Conservation (phyloP, 768 basidiomycete genomes). For the Pholiota molesta region DNA sequence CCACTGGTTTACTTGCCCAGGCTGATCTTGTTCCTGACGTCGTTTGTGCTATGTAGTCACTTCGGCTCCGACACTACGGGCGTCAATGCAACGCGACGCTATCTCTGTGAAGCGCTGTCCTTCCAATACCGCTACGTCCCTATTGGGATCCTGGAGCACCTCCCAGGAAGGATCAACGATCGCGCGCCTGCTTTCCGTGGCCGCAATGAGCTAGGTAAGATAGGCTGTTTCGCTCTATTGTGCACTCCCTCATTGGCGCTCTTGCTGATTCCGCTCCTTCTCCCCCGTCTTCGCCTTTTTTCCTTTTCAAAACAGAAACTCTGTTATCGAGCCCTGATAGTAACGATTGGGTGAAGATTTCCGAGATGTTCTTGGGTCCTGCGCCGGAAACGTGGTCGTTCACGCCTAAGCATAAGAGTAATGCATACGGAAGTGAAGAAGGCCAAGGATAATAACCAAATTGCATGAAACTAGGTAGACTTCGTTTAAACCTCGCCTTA, state of each 20-base stretch:
- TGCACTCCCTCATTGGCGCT: not conserved
- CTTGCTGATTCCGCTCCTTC: not conserved
- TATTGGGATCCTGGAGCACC: constrained; percentile 83
- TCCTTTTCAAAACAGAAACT: no score
- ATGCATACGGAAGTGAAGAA: constrained; percentile 73
- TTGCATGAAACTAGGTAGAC: no score
- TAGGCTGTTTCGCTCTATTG: not conserved
- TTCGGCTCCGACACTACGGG: constrained; percentile 89
- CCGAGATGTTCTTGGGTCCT: constrained; percentile 93
- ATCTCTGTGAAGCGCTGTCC: constrained; percentile 92
- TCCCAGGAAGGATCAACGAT: constrained; percentile 87
- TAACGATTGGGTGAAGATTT: constrained; percentile 89
- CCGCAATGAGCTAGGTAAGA: constrained; percentile 84
- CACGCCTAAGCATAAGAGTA: constrained; percentile 94
- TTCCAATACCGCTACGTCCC: constrained; percentile 98
- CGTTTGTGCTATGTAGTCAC: constrained; percentile 46
- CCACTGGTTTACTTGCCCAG: constrained; percentile 18
- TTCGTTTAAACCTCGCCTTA: no score
- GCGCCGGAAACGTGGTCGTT: constrained; percentile 84
- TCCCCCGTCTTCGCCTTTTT: not conserved
- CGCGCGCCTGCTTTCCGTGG: constrained; percentile 88
- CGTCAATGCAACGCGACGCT: constrained; percentile 88
- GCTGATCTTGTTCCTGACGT: no score
- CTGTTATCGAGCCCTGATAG: constrained; percentile 79
- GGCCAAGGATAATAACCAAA: constrained; percentile 53